Evolutionary conservation across 768 basidiomycete genomes (phyloP).

Genomic region (Rhodotorula kratochvilovae): DNA sequence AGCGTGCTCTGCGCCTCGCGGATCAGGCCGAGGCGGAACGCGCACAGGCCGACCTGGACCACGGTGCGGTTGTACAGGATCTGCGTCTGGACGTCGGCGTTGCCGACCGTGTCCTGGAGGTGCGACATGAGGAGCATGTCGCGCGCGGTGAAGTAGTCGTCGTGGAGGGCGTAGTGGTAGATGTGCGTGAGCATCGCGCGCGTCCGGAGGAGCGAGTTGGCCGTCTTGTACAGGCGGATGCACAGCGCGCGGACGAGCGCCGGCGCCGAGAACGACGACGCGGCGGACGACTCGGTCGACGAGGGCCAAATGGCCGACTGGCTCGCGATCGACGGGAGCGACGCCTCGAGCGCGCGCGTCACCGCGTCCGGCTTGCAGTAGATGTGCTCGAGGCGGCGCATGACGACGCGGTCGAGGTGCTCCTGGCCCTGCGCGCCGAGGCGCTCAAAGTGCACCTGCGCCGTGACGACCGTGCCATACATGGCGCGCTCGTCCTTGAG

Average conservation of each 20-base stretch:
- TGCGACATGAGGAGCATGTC: slow-evolving; percentile 99
- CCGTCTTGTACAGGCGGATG: slow-evolving; percentile 85
- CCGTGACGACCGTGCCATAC: slow-evolving; percentile 86
- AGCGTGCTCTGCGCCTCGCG: slow-evolving; percentile 87
- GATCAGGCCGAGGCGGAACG: slow-evolving; percentile 91
- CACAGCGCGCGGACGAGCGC: slow-evolving; percentile 82
- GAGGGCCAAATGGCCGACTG: slow-evolving; percentile 58
- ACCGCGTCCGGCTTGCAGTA: slow-evolving; percentile 98
- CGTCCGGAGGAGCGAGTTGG: slow-evolving; percentile 85
- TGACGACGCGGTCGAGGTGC: slow-evolving; percentile 77
- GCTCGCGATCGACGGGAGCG: slow-evolving; percentile 54
- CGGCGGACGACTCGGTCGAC: slow-evolving; percentile 47
- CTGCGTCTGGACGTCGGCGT: slow-evolving; percentile 93
- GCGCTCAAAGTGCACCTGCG: slow-evolving; percentile 85
- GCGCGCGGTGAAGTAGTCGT: slow-evolving; percentile 91
- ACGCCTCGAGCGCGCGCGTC: slow-evolving; percentile 78
- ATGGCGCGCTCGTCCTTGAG: slow-evolving; percentile 92
- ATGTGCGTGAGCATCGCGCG: slow-evolving; percentile 97
- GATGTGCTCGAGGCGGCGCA: slow-evolving; percentile 94
- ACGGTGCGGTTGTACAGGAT: slow-evolving; percentile 97
- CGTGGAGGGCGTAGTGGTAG: slow-evolving; percentile 92
- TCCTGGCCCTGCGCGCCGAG: slow-evolving; percentile 62
- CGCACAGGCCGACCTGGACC: slow-evolving; percentile 93
- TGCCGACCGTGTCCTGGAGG: slow-evolving; percentile 90
- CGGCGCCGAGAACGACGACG: slow-evolving; percentile 26